phyloP scores from a whole-genome alignment of 306 rosid genomes.

The Senna tora region DNA sequence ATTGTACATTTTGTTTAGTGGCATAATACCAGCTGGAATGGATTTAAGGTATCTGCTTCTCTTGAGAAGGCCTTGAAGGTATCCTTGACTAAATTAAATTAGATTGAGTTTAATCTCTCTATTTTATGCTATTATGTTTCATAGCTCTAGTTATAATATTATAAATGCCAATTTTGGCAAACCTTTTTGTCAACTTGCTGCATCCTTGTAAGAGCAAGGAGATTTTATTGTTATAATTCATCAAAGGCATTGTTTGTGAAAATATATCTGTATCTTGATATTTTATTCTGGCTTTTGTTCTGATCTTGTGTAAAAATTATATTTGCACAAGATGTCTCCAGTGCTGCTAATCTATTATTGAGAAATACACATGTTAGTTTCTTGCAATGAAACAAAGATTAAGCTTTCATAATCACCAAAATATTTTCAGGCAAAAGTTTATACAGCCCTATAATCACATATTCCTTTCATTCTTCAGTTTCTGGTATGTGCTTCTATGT shows the following conservation, averaged over 20 bases:
- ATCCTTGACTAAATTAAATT: conserved; percentile 39
- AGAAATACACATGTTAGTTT: conserved; percentile 29
- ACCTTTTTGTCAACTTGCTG: conserved; percentile 42
- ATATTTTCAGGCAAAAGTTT: conserved; percentile 68
- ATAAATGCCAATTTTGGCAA: conserved; percentile 6
- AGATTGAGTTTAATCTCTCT: conserved; percentile 30
- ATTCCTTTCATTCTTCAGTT: conserved; percentile 75
- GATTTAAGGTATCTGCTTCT: conserved; percentile 57
- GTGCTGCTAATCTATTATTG: conserved; percentile 81
- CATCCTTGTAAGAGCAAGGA: conserved; percentile 85
- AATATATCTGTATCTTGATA: conserved; percentile 86
- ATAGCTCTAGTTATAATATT: conserved; percentile 20
- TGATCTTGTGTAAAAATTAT: conserved; percentile 31
- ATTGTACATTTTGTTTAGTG: conserved; percentile 15
- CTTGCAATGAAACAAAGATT: conserved; percentile 18
- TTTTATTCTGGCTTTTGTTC: conserved; percentile 26
- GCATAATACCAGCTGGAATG: conserved; percentile 10
- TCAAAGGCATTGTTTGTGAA: conserved; percentile 81
- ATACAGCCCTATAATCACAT: conserved; percentile 94
- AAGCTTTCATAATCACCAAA: conserved; percentile 21
- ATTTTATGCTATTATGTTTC: conserved; percentile 20
- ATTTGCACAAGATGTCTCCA: conserved; percentile 74
- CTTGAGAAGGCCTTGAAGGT: conserved; percentile 94
- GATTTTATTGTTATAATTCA: conserved; percentile 83
- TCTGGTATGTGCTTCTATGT: conserved; percentile 44